Evolutionary conservation across 192 early-diverging fungal species (phyloP).

Genomic region (Coemansia sp.): DNA sequence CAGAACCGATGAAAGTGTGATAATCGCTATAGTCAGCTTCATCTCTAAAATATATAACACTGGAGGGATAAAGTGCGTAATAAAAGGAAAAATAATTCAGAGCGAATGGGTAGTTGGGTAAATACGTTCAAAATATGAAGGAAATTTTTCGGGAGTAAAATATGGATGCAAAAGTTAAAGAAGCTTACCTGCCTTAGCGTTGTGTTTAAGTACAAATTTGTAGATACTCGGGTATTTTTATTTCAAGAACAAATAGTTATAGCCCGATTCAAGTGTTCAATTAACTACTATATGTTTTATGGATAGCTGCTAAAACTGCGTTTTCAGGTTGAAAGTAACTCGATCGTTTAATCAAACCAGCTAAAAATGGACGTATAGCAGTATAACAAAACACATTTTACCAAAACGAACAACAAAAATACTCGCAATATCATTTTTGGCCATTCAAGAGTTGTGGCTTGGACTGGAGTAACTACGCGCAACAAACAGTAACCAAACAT

Average conservation of each 20-base stretch:
- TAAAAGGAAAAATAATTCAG: background rate
- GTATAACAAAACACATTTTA: background rate
- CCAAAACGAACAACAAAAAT: background rate
- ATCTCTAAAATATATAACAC: slow-evolving; percentile 15
- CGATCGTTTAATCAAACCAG: background rate
- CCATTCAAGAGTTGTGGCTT: background rate
- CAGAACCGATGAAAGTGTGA: slow-evolving; percentile 27
- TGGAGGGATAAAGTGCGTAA: background rate
- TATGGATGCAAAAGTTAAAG: too few relatives aligned
- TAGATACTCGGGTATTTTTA: background rate
- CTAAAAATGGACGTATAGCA: background rate
- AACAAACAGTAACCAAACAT: background rate
- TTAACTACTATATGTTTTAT: background rate
- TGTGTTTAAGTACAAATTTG: too few relatives aligned
- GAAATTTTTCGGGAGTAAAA: background rate
- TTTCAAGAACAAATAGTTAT: background rate
- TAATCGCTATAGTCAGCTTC: slow-evolving; percentile 44
- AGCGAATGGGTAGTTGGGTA: background rate
- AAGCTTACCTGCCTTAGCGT: too few relatives aligned
- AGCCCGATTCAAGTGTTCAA: background rate
- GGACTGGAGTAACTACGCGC: background rate
- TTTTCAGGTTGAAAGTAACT: slow-evolving; percentile 8
- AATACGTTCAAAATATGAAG: background rate
- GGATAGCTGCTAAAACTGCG: slow-evolving; percentile 8
- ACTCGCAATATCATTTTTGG: background rate